A percentile compares a stretch with the other conserved stretches of the same genome.
Conservation (phyloP, 2,329 filamentous ascomycete species). For the Pseudogymnoascus sp. region DNA sequence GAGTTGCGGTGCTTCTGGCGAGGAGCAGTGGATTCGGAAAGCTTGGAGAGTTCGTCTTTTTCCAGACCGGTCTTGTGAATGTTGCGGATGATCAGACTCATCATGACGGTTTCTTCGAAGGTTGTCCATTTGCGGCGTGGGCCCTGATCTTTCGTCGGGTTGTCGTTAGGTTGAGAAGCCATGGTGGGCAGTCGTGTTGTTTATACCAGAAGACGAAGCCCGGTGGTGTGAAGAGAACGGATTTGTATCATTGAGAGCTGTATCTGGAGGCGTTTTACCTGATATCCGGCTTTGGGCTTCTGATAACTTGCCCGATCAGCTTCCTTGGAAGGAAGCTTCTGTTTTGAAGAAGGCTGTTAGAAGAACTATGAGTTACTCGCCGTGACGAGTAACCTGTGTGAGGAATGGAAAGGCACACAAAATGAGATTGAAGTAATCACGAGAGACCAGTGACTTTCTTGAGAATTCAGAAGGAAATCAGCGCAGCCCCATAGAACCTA, state of each 20-base stretch:
- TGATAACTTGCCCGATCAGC: background rate
- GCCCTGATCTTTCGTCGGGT: background rate
- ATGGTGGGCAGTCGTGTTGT: background rate
- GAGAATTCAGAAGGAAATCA: background rate
- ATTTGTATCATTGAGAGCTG: background rate
- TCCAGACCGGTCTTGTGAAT: background rate
- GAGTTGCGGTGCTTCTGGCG: background rate
- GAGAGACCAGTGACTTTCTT: background rate
- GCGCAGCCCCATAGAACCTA: background rate
- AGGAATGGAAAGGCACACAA: background rate
- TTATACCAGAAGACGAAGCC: background rate
- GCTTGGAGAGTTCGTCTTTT: conserved; percentile 1
- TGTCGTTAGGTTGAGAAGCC: background rate
- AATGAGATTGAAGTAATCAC: background rate
- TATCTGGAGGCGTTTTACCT: background rate
- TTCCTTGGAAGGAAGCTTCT: background rate
- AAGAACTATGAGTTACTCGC: background rate
- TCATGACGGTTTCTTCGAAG: background rate
- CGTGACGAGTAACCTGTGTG: background rate
- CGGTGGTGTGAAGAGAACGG: background rate
- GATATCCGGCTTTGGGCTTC: background rate
- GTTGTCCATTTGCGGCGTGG: background rate
- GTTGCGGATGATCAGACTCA: background rate
- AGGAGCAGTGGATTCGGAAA: background rate
- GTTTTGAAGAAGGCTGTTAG: background rate